A percentile compares a stretch with the other conserved stretches of the same genome.
phyloP scores from a whole-genome alignment of 768 basidiomycete genomes.

The Suillus placidus region DNA sequence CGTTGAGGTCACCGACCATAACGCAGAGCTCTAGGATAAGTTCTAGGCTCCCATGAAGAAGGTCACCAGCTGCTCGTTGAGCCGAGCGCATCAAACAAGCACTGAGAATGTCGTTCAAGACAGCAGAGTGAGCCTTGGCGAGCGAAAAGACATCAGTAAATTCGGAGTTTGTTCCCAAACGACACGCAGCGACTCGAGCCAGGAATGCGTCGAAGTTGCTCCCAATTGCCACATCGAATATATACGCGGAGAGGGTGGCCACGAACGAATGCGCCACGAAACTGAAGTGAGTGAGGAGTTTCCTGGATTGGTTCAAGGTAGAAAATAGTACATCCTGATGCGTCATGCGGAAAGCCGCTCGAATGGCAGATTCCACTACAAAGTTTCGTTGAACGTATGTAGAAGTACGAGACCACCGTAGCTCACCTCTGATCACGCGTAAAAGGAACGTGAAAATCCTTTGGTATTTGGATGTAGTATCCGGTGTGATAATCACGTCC shows the following conservation, averaged over 20 bases:
- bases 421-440: constrained; percentile 74
- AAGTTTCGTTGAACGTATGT: constrained; percentile 11
- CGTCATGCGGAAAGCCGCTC: constrained; percentile 67
- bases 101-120: constrained; percentile 75
- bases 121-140: constrained; percentile 61
- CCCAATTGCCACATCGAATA: constrained; percentile 81
- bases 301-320: constrained; percentile 54
- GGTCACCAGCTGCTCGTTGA: constrained; percentile 66
- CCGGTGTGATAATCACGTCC: constrained; percentile 68
- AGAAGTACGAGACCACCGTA: background rate
- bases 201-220: constrained; percentile 77
- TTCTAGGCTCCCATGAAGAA: constrained; percentile 64
- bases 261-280: constrained; percentile 77
- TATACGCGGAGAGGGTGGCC: constrained; percentile 63
- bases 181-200: constrained; percentile 36
- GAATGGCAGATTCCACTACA: constrained; percentile 68
- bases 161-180: constrained; percentile 21
- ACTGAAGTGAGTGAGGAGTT: constrained; percentile 66
- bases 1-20: constrained; percentile 61
- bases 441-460: constrained; percentile 80
- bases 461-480: constrained; percentile 83
- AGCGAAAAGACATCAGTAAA: constrained; percentile 80
- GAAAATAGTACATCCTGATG: constrained; percentile 57
- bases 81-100: constrained; percentile 73
- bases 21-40: constrained; percentile 68